Base-by-base conservation (phyloP, 2,329 filamentous ascomycete species). In the Pseudogymnoascus sp. region DNA sequence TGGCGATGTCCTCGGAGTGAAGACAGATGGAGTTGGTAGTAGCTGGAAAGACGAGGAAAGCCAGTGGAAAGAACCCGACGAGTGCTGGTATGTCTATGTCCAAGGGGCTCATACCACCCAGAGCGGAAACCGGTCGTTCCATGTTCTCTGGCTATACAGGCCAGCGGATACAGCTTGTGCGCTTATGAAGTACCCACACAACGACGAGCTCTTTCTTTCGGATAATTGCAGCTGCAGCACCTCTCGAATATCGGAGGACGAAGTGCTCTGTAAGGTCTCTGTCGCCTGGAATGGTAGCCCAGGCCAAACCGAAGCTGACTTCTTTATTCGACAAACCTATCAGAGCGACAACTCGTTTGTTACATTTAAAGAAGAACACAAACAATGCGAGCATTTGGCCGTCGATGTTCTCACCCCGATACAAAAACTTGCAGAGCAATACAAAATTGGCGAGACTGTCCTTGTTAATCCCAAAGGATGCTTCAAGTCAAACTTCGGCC, bases 201-300 rank as follows among this genome's bases (percentile, higher is more conserved):
- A 75, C 0, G 89, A 92, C 61, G 90, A 96, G 73, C 74, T 95
- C 0, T 95, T 95, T 66, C 74, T 93, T 0, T 90, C 87, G 0
- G 84, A 91, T 60, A 85, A 92, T 64, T 93, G 91, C 74, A 89
- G 87, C 1, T 95, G 90, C 66, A 56, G 46, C 0, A 64, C 63
- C 0, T 64, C 75, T 0, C 78, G 79, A 28, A 78, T 90, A 2
- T 67, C 77, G 0, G 78, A 81, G 1, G 73, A 80, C 0, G 81
- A 90, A 36, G 77, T 92, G 0, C 69, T 85, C 0, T 79, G 78
- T 0, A 82, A 82, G 1, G 82, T 89, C 42, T 67, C 78, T 0
- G 80, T 93, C 0, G 78, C 83, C 65, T 87, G 84, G 74, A 83
- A 84, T 5, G 79, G 79, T 0, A 73, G 74, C 1, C 81, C 84